Evolutionary conservation across 805 yeast genomes (phyloP).

Genomic region (Starmerella davenportii): DNA sequence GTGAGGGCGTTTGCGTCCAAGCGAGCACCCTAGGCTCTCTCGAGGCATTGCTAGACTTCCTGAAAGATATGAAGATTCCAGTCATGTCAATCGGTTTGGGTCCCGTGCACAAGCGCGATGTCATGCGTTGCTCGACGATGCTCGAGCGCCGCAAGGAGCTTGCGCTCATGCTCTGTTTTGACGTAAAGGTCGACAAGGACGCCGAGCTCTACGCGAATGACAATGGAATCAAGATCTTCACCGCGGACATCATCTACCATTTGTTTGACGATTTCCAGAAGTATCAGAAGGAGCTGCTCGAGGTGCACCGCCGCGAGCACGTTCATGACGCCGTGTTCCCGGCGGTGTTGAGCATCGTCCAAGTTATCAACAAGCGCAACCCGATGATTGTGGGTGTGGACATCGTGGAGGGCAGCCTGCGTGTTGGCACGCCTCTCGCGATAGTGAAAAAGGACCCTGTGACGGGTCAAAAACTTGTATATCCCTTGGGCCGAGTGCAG

Average conservation of each 20-base stretch:
- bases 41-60: slow-evolving; percentile 91
- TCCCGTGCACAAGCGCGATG: slow-evolving; percentile 95
- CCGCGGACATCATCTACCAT: slow-evolving; percentile 92
- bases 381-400: slow-evolving; percentile 99
- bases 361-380: slow-evolving; percentile 92
- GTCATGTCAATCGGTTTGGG: slow-evolving; percentile 97
- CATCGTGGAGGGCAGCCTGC: slow-evolving; percentile 74
- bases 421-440: slow-evolving; percentile 88
- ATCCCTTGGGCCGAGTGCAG: slow-evolving; percentile 66
- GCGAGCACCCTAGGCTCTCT: slow-evolving; percentile 96
- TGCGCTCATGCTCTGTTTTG: slow-evolving; percentile 98
- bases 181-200: slow-evolving; percentile 90
- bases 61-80: slow-evolving; percentile 96
- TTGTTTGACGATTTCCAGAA: slow-evolving; percentile 87
- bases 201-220: slow-evolving; percentile 97
- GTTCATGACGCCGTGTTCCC: slow-evolving; percentile 85
- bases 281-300: slow-evolving; percentile 74
- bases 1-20: slow-evolving; percentile 95
- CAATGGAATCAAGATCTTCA: slow-evolving; percentile 78
- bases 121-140: slow-evolving; percentile 94
- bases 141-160: slow-evolving; percentile 86
- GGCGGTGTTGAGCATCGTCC: slow-evolving; percentile 82
- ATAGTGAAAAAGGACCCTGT: slow-evolving; percentile 78
- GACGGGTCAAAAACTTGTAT: slow-evolving; percentile 53
- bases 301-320: slow-evolving; percentile 76